A percentile compares a stretch with the other conserved stretches of the same genome.
These are phyloP conservation scores for Passiflora organensis DNA, from an alignment of 345 rosid species.

Conservation along the genomic window DNA sequence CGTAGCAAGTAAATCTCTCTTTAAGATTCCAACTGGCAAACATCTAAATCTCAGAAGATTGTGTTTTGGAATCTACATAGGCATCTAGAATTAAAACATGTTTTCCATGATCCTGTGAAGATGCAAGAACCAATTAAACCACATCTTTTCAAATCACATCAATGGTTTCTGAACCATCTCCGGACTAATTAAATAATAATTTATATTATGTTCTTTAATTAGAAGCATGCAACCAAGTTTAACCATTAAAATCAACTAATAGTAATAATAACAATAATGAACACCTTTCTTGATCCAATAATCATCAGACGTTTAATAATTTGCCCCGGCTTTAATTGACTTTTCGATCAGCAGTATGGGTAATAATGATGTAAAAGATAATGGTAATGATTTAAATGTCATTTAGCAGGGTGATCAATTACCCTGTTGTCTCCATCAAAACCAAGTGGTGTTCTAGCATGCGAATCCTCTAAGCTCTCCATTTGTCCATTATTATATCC, in stretches of 20 bases:
- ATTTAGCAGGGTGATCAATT: background rate
- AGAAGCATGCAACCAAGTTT: background rate
- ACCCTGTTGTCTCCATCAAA: background rate
- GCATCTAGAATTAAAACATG: background rate
- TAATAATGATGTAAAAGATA: background rate
- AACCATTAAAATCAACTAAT: background rate
- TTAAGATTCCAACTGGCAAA: too few species aligned
- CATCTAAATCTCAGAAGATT: background rate
- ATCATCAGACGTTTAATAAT: background rate
- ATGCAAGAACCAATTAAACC: background rate
- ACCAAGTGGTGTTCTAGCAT: background rate
- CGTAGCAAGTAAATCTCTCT: too few species aligned
- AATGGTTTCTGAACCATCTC: background rate
- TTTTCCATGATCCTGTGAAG: background rate
- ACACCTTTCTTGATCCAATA: background rate
- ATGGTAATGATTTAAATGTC: background rate
- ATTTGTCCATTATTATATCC: too few species aligned
- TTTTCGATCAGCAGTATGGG: background rate
- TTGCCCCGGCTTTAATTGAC: background rate
- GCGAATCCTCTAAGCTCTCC: background rate
- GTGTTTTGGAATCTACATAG: background rate
- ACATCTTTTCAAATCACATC: background rate
- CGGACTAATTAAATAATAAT: too few species aligned
- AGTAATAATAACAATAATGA: background rate
- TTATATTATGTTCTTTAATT: slow-evolving; percentile 1